Percentiles rank a stretch among this genome's conserved stretches.
These are phyloP conservation scores for Alternaria brassicicola DNA, from an alignment of 2,329 filamentous ascomycete species.

Conservation along the genomic window DNA sequence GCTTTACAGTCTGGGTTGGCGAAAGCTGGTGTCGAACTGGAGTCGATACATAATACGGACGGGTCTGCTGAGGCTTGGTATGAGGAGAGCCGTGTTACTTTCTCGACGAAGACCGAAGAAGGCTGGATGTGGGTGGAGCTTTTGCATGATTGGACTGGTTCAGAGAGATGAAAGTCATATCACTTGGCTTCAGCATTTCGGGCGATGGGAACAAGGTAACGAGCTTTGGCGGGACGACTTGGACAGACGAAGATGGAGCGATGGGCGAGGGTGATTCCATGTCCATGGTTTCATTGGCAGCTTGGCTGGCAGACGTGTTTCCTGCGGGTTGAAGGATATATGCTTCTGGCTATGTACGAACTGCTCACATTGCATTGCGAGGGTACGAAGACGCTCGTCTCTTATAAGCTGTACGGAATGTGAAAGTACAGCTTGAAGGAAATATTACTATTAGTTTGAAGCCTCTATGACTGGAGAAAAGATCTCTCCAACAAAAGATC, in stretches of 20 bases:
- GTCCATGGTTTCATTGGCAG: no score
- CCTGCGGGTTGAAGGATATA: no score
- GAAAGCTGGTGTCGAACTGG: background rate
- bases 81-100: background rate
- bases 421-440: no score
- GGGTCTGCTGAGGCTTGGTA: background rate
- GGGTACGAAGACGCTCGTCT: no score
- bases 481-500: no score
- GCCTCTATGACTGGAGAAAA: no score
- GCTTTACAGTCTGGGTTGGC: constrained; percentile 1
- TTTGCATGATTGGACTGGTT: background rate
- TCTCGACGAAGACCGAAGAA: background rate
- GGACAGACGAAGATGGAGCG: background rate
- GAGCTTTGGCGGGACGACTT: background rate
- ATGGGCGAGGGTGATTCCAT: no score
- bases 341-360: no score
- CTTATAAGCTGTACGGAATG: no score
- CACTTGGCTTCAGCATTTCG: background rate
- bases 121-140: constrained; percentile 8
- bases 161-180: background rate
- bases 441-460: no score
- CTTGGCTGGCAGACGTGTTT: no score
- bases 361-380: no score
- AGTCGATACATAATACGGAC: background rate
- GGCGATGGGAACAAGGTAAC: background rate